Percentiles rank a stretch among this genome's conserved stretches.
These are phyloP conservation scores for Tetrastigma voinierianum DNA, from an alignment of 164 flowering plant species.

Conservation along the genomic window DNA sequence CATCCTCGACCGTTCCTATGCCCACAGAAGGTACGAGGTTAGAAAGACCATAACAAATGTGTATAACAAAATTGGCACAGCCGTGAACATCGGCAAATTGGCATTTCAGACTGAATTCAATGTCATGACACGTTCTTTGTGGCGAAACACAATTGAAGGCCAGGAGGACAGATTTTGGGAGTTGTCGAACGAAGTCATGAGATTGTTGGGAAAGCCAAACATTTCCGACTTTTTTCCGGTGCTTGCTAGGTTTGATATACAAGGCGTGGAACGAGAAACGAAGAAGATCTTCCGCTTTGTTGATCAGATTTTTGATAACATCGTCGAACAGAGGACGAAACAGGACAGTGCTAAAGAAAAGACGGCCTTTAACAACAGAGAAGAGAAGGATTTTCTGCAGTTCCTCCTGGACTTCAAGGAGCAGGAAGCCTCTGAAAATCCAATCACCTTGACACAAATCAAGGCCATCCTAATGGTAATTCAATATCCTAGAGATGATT, in stretches of 20 bases:
- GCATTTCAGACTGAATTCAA: neutral
- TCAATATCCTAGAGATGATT: too few relatives aligned
- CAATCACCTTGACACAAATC: conserved; percentile 16
- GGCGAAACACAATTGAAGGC: conserved; percentile 23
- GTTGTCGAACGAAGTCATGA: conserved; percentile 1
- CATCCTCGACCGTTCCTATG: neutral
- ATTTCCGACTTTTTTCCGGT: conserved; percentile 30
- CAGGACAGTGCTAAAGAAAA: neutral
- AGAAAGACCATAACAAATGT: conserved; percentile 7
- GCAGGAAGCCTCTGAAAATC: conserved; percentile 3
- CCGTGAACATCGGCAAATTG: conserved; percentile 15
- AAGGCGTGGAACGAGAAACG: conserved; percentile 21
- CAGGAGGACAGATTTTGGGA: neutral
- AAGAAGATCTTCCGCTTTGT: neutral
- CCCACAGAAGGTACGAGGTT: conserved; percentile 6
- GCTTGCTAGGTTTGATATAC: conserved; percentile 29
- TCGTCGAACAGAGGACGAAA: conserved; percentile 10
- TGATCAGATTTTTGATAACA: conserved; percentile 14
- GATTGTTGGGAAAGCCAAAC: conserved; percentile 19
- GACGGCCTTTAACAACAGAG: neutral
- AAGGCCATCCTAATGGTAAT: conserved; percentile 34
- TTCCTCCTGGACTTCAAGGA: conserved; percentile 23
- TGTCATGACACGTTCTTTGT: conserved; percentile 14
- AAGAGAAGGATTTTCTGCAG: conserved; percentile 30
- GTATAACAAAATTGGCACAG: conserved; percentile 9